Evolutionary conservation across 2,329 filamentous ascomycete genomes (phyloP), one percentile per base, ranked within the genome.

Genomic region (Tolypocladium tropicale): DNA sequence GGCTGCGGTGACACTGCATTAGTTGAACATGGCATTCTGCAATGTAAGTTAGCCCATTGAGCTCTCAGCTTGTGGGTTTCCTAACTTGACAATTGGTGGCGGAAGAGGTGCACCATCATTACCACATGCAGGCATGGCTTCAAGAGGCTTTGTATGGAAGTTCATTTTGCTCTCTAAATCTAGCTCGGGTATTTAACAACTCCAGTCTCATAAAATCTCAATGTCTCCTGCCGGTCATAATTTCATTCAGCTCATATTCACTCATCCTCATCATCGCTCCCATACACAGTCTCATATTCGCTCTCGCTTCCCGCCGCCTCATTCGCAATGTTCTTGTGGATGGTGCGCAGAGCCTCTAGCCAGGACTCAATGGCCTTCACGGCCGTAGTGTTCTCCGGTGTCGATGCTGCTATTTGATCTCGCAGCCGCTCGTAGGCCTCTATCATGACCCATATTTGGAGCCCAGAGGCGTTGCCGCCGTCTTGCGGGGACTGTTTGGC

Each of bases 381-480:
- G 34, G 60, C 58, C 58, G 75, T 69, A 16, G 74, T 58, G 2
- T 72, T 64, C 0, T 60, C 60, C 34, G 66, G 58, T 56, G 70
- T 67, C 62, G 68, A 68, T 2, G 65, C 68, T 0, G 68, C 62
- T 0, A 82, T 63, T 61, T 74, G 73, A 48, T 80, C 76, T 18
- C 77, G 70, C 56, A 83, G 66, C 57, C 72, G 72, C 69, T 82
- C 79, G 61, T 82, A 82, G 3, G 79, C 79, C 61, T 82, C 79
- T 53, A 82, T 82, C 79, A 82, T 82, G 48, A 78, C 72, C 74
- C 76, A 77, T 21, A 82, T 65, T 62, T 82, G 79, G 43, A 82
- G 62, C 1, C 75, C 73, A 16, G 78, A 73, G 0, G 72, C 70
- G 37, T 76, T 70, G 3, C 60, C 41, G 56, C 65, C 18, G 21